Base-by-base conservation (phyloP, 768 basidiomycete species). In the Pulveroboletus sp. region DNA sequence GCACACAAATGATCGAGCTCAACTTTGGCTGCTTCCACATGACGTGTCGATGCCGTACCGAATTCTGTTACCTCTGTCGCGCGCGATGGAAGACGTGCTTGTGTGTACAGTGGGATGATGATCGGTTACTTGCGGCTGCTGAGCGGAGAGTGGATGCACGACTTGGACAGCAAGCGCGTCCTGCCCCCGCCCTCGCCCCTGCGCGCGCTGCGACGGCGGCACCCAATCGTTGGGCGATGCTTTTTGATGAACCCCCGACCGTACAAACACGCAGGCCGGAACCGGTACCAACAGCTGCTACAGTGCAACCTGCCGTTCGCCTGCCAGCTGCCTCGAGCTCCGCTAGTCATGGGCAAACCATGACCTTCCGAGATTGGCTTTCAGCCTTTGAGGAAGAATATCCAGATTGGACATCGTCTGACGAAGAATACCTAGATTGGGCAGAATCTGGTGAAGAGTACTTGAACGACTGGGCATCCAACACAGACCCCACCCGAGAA, bases 61-160 rank as follows among this genome's bases (percentile, higher is more conserved):
- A 74, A 41, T 74, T 74, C 42, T 74, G 72, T 51, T 75, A 74
- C 45, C 51, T 80, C 71, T 74, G 81, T 71, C 44, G 73, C 70
- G 74, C 57, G 23, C 67, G 49, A 2, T 90, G 87, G 86, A 86
- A 85, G 68, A 72, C 66, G 1, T 90, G 87, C 55, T 12, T 0
- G 1, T 89, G 87, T 53, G 71, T 73, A 1, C 81, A 84, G 50
- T 88, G 85, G 84, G 84, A 87, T n/a, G 85, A 87, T 55, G 20
- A 21, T 2, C 43, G 52, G 10, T 25, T 66, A 16, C 9, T 75
- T 20, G 65, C 56, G 5, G 73, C 68, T 6, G 84, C 81, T 0
- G 68, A 73, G 47, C 65, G 67, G 31, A 69, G 76, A 16, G 78
- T 80, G n/a, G 70, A 76, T 32, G 59, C 64, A 11, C 66, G 63